Evolutionary conservation across 257 asterid species (phyloP).

Genomic region (Lavandula angustifolia): DNA sequence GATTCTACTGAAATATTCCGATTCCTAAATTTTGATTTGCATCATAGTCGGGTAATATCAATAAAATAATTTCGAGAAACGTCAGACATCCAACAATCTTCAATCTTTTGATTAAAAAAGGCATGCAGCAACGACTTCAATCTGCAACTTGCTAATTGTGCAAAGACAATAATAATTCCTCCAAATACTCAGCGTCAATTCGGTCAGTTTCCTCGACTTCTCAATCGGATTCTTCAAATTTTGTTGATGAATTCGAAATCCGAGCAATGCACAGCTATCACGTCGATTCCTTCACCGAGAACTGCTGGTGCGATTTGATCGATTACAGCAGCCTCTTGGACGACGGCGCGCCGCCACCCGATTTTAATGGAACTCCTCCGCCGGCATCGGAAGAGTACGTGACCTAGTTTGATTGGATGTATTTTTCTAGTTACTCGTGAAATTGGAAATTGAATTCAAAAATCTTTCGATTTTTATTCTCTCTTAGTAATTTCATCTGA

Average conservation of each 20-base stretch:
- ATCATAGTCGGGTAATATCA: no score
- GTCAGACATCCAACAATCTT: neutral
- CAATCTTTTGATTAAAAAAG: neutral
- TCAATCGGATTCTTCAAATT: neutral
- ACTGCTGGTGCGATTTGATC: conserved; percentile 44
- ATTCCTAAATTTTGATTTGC: no score
- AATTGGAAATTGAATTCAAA: neutral
- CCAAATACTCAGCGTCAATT: neutral
- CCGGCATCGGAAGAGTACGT: conserved; percentile 37
- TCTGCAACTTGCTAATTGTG: conserved; percentile 23
- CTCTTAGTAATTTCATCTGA: neutral
- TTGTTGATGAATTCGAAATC: neutral
- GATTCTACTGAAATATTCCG: no score
- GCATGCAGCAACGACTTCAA: conserved; percentile 1
- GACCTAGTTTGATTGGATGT: neutral
- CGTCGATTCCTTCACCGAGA: conserved; percentile 40
- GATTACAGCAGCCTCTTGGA: conserved; percentile 47
- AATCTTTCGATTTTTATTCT: neutral
- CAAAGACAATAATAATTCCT: conserved; percentile 10
- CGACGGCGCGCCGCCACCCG: conserved; percentile 30
- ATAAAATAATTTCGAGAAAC: neutral
- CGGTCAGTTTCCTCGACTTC: conserved; percentile 1
- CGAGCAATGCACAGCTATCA: conserved; percentile 30
- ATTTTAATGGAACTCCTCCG: conserved; percentile 28
- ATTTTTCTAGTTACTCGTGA: neutral